Conservation (phyloP, 352 stramenopile species). For the Phytophthora pseudosyringae region DNA sequence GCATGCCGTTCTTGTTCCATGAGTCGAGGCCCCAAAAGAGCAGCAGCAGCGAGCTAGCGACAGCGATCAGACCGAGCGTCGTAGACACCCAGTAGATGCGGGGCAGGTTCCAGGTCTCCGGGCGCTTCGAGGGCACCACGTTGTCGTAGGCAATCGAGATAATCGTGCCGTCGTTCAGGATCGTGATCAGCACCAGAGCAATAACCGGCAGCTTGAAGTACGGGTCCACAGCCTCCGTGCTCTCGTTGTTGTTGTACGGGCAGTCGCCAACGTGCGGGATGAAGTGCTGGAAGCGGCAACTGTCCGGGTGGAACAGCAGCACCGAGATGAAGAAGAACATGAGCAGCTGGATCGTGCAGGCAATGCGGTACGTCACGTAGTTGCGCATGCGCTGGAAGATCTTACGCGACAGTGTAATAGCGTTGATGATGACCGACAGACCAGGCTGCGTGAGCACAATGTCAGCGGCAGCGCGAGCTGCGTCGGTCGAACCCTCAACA, state of each 20-base stretch:
- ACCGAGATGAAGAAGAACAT: slow-evolving; percentile 95
- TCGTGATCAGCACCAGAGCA: slow-evolving; percentile 93
- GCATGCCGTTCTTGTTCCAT: slow-evolving; percentile 74
- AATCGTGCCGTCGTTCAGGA: slow-evolving; percentile 95
- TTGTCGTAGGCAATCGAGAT: slow-evolving; percentile 93
- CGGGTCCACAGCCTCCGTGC: slow-evolving; percentile 55
- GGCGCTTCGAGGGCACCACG: slow-evolving; percentile 69
- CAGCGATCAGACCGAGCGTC: slow-evolving; percentile 76
- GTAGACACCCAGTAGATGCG: slow-evolving; percentile 67
- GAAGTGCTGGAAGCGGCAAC: slow-evolving; percentile 79
- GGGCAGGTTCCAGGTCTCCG: slow-evolving; percentile 77
- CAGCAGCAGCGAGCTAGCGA: slow-evolving; percentile 84
- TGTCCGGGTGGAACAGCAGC: slow-evolving; percentile 86
- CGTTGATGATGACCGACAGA: slow-evolving; percentile 92
- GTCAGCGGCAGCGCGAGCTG: slow-evolving; percentile 90
- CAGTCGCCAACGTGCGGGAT: slow-evolving; percentile 57
- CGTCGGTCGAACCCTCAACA: slow-evolving; percentile 87
- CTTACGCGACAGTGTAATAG: slow-evolving; percentile 89
- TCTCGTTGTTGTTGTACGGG: slow-evolving; percentile 54
- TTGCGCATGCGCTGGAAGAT: slow-evolving; percentile 96
- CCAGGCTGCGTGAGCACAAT: slow-evolving; percentile 95
- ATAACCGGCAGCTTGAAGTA: slow-evolving; percentile 95
- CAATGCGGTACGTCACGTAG: slow-evolving; percentile 95
- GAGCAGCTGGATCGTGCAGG: slow-evolving; percentile 91
- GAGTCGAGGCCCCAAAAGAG: slow-evolving; percentile 87